A percentile compares a stretch with the other conserved stretches of the same genome.
Conservation (phyloP, 768 basidiomycete species). For the Exidia glandulosa region DNA sequence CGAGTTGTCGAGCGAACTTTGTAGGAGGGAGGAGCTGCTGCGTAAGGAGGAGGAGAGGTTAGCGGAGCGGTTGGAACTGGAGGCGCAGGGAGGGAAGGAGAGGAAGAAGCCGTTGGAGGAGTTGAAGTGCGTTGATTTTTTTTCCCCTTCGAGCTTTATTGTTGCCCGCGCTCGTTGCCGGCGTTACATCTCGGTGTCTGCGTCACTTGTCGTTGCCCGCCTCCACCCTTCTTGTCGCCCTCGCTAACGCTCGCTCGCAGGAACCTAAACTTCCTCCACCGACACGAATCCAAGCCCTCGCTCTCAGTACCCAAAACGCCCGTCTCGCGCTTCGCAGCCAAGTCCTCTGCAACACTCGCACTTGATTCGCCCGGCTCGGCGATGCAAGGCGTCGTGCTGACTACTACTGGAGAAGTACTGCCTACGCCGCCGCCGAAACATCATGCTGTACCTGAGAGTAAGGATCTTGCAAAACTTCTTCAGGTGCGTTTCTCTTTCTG, state of each 20-base stretch:
- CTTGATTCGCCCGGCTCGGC: slow-evolving; percentile 22
- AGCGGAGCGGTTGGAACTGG: slow-evolving; percentile 28
- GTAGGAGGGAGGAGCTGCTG: slow-evolving; percentile 37
- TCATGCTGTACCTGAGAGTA: not conserved
- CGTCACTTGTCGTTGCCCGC: not conserved
- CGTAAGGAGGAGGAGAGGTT: slow-evolving; percentile 21
- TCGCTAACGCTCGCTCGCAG: not conserved
- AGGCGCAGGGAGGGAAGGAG: slow-evolving; percentile 19
- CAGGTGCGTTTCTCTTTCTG: no score
- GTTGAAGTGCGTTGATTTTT: slow-evolving; percentile 40
- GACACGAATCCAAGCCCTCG: not conserved
- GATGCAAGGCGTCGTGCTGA: slow-evolving; percentile 59
- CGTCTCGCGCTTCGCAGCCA: not conserved
- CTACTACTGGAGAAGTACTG: slow-evolving; percentile 63
- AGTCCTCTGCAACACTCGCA: not conserved
- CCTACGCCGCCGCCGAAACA: slow-evolving; percentile 53
- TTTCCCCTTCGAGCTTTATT: not conserved
- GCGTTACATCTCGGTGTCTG: no score
- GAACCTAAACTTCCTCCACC: not conserved
- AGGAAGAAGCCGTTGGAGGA: slow-evolving; percentile 58
- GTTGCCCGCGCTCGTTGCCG: not conserved
- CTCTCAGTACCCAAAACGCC: not conserved
- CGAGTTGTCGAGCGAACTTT: slow-evolving; percentile 35
- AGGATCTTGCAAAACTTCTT: slow-evolving; percentile 55
- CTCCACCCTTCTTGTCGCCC: not conserved